phyloP scores from a whole-genome alignment of 2,329 filamentous ascomycete species.

The Venturiaceae sp. region DNA sequence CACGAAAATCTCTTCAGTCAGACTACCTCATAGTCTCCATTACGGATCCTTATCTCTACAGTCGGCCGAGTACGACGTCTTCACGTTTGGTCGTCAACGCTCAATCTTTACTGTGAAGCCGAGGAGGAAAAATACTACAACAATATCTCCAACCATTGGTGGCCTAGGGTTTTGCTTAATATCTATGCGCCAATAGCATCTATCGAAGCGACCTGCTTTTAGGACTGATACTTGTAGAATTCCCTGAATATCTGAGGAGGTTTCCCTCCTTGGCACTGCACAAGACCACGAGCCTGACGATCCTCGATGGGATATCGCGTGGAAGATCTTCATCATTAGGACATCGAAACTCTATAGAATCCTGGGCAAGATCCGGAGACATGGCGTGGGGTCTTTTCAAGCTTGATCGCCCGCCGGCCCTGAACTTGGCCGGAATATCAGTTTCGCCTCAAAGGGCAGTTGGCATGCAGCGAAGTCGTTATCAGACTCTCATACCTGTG shows the following conservation, averaged over 20 bases:
- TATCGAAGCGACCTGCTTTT: neutral
- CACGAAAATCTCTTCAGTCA: neutral
- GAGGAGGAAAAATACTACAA: neutral
- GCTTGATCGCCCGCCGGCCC: neutral
- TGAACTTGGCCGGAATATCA: neutral
- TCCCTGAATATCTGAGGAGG: no score
- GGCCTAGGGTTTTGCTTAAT: neutral
- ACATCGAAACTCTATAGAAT: neutral
- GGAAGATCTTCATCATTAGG: neutral
- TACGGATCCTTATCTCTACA: neutral
- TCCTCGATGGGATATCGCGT: neutral
- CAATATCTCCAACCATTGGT: neutral
- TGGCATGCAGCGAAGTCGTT: neutral
- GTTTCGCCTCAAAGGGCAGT: neutral
- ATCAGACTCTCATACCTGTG: neutral
- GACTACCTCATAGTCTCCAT: neutral
- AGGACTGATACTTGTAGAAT: neutral
- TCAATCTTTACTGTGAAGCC: neutral
- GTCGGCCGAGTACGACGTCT: neutral
- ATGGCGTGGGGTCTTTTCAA: neutral
- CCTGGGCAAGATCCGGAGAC: neutral
- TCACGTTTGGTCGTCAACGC: neutral
- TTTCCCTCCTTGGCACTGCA: neutral
- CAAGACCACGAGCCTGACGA: no score
- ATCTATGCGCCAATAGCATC: neutral